Percentiles rank a stretch among this genome's conserved stretches.
Conservation (phyloP, 2,329 filamentous ascomycete species). For the Verticillium zaregamsianum region DNA sequence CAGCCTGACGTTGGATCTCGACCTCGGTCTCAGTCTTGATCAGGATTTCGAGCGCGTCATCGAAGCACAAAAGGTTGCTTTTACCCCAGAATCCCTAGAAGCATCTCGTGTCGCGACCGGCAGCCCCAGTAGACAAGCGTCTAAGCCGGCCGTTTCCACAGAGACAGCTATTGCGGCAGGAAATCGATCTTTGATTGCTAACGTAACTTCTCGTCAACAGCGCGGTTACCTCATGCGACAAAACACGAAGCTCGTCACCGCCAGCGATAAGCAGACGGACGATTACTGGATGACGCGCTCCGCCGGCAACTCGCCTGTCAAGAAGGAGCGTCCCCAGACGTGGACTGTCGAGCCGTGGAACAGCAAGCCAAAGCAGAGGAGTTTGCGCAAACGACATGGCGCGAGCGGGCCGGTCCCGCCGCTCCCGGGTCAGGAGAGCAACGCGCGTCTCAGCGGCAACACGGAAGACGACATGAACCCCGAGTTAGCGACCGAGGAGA, state of each 20-base stretch:
- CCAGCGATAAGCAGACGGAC: constrained; percentile 70
- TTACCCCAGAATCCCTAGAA: constrained; percentile 26
- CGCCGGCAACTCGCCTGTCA: constrained; percentile 64
- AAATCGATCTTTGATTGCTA: constrained; percentile 46
- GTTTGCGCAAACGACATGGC: constrained; percentile 53
- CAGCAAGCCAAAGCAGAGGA: constrained; percentile 65
- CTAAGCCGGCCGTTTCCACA: constrained; percentile 18
- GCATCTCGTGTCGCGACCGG: constrained; percentile 14
- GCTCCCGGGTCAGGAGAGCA: constrained; percentile 83
- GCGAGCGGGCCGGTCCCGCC: constrained; percentile 68
- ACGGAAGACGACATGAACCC: constrained; percentile 62
- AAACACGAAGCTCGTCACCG: constrained; percentile 94
- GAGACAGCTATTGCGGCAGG: constrained; percentile 9
- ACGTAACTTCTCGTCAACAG: constrained; percentile 64
- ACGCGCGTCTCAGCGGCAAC: constrained; percentile 61
- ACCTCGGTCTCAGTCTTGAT: constrained; percentile 81
- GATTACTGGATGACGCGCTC: constrained; percentile 53
- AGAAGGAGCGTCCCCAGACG: constrained; percentile 78
- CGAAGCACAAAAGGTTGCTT: constrained; percentile 91
- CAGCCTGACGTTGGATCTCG: constrained; percentile 77
- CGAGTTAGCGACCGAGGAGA: constrained; percentile 64
- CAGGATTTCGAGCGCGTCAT: constrained; percentile 94
- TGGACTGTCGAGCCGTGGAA: constrained; percentile 99
- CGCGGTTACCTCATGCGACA: constrained; percentile 98
- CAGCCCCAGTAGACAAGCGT: constrained; percentile 41